Evolutionary conservation across 139 green algal genomes (phyloP), one percentile per base, ranked within the genome.

Genomic region (Micractinium conductrix): DNA sequence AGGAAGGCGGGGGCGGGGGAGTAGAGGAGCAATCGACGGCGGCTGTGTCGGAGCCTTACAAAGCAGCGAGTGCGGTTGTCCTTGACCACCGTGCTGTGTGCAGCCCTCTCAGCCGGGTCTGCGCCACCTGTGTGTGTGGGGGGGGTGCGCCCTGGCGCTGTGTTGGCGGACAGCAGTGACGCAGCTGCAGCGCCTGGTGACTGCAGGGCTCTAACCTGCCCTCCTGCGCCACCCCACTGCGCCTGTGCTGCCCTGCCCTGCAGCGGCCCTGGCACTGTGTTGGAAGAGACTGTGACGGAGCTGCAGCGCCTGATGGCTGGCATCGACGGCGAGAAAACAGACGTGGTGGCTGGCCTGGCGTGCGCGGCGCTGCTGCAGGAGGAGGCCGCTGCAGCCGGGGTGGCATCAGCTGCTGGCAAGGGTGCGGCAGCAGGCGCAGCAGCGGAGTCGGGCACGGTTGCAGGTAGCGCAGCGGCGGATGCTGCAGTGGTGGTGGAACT

Each of bases 251-350:
- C 63, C 28, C 63, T 21, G 2, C 63, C 22, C 42, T 37, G 78
- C 78, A 83, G 78, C 62, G 78, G 78, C 40, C 78, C 78, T 0
- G 17, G 8, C 8, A 42, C 62, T 7, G 28, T 26, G 2, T n/a
- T 83, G 30, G 78, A 83, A n/a, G 78, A 74, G 30, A 37, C 62
- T 4, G 42, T 67, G 19, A 75, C 78, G 1, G 17, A 75, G 62
- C 78, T 83, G 30, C 78, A 83, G 78, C 42, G 44, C n/a, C 78
- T 75, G 62, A 74, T 83, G 78, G 63, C 44, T 24, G 62, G 62
- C 78, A 74, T 83, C 5, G 78, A 75, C 0, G 78, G 30, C n/a
- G 78, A 83, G 5, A 83, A 83, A 43, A 83, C 62, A 22, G 78
- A 83, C 26, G 78, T 43, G 17, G 78, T 37, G 30, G 78, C 78